A percentile compares a stretch with the other conserved stretches of the same genome.
These are phyloP conservation scores for Irpex sp. DNA, from an alignment of 1,284 basidiomycete genomes.

Conservation along the genomic window DNA sequence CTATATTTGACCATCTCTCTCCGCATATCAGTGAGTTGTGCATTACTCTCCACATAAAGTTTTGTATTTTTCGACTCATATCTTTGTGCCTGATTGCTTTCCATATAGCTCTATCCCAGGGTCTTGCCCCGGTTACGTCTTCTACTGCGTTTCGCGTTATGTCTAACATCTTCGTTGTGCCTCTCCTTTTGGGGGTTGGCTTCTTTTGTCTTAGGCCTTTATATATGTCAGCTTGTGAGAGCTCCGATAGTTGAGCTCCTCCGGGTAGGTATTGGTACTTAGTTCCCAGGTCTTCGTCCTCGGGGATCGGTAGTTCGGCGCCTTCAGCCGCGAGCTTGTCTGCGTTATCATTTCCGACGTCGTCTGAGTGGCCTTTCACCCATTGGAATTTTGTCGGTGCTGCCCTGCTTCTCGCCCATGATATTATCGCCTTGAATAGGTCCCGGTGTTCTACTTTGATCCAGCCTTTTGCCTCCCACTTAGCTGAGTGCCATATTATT, in stretches of 20 bases:
- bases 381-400: constrained; percentile 20
- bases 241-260: constrained; percentile 19
- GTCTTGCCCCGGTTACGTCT: background rate
- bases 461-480: constrained; percentile 13
- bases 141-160: background rate
- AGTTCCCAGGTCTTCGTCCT: background rate
- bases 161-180: too few relatives aligned
- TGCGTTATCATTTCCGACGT: constrained; percentile 22
- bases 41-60: constrained; percentile 27
- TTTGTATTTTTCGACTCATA: constrained; percentile 16
- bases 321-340: constrained; percentile 21
- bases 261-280: background rate
- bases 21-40: constrained; percentile 28
- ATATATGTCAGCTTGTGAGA: too few relatives aligned
- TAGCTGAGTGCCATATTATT: background rate
- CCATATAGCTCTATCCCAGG: constrained; percentile 1
- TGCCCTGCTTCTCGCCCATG: constrained; percentile 11
- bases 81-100: constrained; percentile 16
- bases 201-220: too few relatives aligned
- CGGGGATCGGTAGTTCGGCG: constrained; percentile 7
- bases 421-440: constrained; percentile 5
- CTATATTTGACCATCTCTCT: constrained; percentile 24
- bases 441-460: constrained; percentile 4
- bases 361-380: constrained; percentile 26
- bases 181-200: too few relatives aligned